A percentile compares a stretch with the other conserved stretches of the same genome.
phyloP scores from a whole-genome alignment of 2,329 filamentous ascomycete species.

The Periglandula ipomoeae region DNA sequence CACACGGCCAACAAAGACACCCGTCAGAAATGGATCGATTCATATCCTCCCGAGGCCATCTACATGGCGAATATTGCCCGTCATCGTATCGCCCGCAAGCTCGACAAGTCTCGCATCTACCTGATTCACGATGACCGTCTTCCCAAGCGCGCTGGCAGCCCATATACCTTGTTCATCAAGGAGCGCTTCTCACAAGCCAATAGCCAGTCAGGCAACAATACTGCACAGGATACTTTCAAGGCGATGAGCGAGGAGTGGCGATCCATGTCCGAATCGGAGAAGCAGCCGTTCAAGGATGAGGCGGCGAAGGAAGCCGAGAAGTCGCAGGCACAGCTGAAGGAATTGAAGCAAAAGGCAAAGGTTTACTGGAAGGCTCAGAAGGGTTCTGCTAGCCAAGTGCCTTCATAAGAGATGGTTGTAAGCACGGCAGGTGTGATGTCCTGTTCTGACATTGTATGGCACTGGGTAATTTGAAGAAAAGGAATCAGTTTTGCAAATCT shows the following conservation, averaged over 20 bases:
- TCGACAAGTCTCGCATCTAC: conserved; percentile 14
- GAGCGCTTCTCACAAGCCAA: conserved; percentile 21
- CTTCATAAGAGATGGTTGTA: background rate
- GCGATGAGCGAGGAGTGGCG: conserved; percentile 33
- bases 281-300: conserved; percentile 29
- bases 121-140: conserved; percentile 37
- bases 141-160: conserved; percentile 28
- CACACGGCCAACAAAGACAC: conserved; percentile 27
- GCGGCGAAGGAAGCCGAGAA: conserved; percentile 10
- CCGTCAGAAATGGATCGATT: conserved; percentile 40
- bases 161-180: conserved; percentile 30
- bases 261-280: conserved; percentile 29
- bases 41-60: conserved; percentile 30
- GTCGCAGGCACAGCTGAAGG: conserved; percentile 15
- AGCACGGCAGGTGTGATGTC: background rate
- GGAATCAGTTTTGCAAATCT: background rate
- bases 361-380: conserved; percentile 12
- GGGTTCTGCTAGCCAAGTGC: conserved; percentile 3
- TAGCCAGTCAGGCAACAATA: conserved; percentile 14
- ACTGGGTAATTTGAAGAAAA: too few relatives aligned
- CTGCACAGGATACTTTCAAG: conserved; percentile 14
- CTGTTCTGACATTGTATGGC: too few relatives aligned
- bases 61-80: conserved; percentile 40
- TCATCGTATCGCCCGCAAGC: conserved; percentile 27
- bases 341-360: conserved; percentile 18